These are phyloP conservation scores for Hypocrella siamensis DNA, from an alignment of 2,329 filamentous ascomycete species.

Conservation along the genomic window DNA sequence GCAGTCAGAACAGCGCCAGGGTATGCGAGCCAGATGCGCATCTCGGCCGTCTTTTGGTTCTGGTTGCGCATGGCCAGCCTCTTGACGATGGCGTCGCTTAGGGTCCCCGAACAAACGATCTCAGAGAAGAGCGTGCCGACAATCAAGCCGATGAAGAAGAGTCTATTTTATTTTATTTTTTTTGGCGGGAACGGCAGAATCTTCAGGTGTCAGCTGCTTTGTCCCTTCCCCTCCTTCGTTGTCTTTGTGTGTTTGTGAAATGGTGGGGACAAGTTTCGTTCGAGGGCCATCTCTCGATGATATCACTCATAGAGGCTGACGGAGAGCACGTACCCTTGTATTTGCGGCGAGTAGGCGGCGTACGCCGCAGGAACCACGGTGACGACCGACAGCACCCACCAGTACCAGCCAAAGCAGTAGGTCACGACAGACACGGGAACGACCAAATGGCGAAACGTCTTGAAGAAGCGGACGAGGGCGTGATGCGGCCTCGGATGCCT, in stretches of 20 bases:
- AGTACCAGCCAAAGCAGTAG: slow-evolving; percentile 40
- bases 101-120: slow-evolving; percentile 31
- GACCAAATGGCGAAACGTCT: slow-evolving; percentile 28
- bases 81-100: slow-evolving; percentile 36
- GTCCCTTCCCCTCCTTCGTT: too few species aligned
- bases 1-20: slow-evolving; percentile 31
- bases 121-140: slow-evolving; percentile 31
- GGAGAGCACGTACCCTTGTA: slow-evolving; percentile 22
- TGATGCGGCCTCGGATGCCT: slow-evolving; percentile 33
- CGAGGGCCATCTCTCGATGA: too few species aligned
- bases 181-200: too few species aligned
- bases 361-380: slow-evolving; percentile 38
- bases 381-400: slow-evolving; percentile 38
- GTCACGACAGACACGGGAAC: slow-evolving; percentile 28
- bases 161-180: slow-evolving; percentile 7
- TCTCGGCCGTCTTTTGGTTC: slow-evolving; percentile 30
- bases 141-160: slow-evolving; percentile 37
- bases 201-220: too few species aligned
- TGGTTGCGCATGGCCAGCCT: slow-evolving; percentile 25
- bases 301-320: neutral
- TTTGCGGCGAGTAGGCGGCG: slow-evolving; percentile 25
- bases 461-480: slow-evolving; percentile 25
- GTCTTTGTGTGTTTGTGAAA: neutral
- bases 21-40: slow-evolving; percentile 39
- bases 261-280: too few species aligned